Percentiles rank a stretch among this genome's conserved stretches.
phyloP scores from a whole-genome alignment of 176 grass and related monocot species.

The Musa acuminata region DNA sequence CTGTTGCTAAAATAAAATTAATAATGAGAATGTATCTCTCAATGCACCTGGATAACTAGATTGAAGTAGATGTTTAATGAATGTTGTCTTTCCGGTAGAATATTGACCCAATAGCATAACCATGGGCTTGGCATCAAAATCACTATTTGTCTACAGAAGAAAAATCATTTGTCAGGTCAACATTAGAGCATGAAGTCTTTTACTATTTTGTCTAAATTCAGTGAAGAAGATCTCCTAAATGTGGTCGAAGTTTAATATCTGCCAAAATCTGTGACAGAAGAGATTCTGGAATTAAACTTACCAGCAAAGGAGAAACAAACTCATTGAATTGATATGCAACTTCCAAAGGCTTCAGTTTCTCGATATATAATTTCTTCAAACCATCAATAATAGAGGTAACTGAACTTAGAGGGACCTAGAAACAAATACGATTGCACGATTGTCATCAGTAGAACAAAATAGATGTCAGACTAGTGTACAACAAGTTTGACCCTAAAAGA shows the following conservation, averaged over 20 bases:
- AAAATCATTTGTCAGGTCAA: background rate
- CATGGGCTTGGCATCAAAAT: constrained; percentile 99
- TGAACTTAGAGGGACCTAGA: constrained; percentile 63
- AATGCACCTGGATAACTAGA: constrained; percentile 78
- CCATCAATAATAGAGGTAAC: constrained; percentile 97
- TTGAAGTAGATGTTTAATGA: constrained; percentile 90
- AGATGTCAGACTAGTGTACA: constrained; percentile 13
- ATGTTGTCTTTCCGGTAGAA: constrained; percentile 99
- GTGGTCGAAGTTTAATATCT: background rate
- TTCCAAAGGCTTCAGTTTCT: constrained; percentile 98
- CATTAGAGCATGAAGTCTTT: background rate
- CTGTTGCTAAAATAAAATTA: no score
- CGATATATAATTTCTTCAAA: constrained; percentile 79
- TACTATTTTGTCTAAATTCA: background rate
- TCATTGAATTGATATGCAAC: constrained; percentile 93
- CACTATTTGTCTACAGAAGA: constrained; percentile 69
- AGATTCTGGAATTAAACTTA: constrained; percentile 16
- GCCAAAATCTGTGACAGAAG: no score
- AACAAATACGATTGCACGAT: constrained; percentile 6
- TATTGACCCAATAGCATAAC: constrained; percentile 99
- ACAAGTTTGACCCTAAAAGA: constrained; percentile 33
- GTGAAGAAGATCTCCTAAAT: background rate
- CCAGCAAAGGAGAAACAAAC: constrained; percentile 87
- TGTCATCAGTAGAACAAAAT: background rate
- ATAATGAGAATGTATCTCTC: background rate